phyloP scores from a whole-genome alignment of 139 green algal genomes.

The Nannochloris sp. region DNA sequence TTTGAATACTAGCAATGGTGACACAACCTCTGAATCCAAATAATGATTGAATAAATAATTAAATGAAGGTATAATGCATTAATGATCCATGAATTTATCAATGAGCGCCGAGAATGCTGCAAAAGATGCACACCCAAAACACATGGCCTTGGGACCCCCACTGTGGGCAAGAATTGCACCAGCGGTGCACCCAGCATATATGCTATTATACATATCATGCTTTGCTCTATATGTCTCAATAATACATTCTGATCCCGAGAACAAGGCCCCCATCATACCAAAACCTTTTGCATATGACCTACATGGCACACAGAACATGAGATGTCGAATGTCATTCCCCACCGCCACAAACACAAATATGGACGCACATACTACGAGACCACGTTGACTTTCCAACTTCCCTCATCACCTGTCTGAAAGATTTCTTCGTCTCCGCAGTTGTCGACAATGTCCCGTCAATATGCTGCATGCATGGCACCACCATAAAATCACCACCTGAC shows the following conservation, averaged over 20 bases:
- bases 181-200: slow-evolving; percentile 82
- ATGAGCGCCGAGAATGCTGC: slow-evolving; percentile 81
- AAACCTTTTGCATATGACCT: slow-evolving; percentile 89
- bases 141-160: slow-evolving; percentile 74
- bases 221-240: slow-evolving; percentile 85
- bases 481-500: neutral
- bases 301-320: neutral
- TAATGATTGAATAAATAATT: neutral
- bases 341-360: neutral
- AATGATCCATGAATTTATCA: slow-evolving; percentile 68
- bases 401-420: slow-evolving; percentile 27
- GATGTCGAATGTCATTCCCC: neutral
- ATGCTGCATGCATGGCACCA: neutral
- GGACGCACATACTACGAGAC: slow-evolving; percentile 34
- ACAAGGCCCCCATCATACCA: slow-evolving; percentile 79
- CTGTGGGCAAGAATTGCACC: slow-evolving; percentile 68
- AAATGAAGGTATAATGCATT: slow-evolving; percentile 3
- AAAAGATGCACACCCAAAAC: slow-evolving; percentile 78
- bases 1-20: neutral
- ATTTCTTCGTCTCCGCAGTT: slow-evolving; percentile 28
- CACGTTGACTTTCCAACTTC: slow-evolving; percentile 30
- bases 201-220: slow-evolving; percentile 82
- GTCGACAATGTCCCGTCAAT: slow-evolving; percentile 23
- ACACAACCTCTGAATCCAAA: too few relatives aligned
- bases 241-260: slow-evolving; percentile 84